Conservation (phyloP, 352 stramenopile genomes). For the Plasmopara viticola region DNA sequence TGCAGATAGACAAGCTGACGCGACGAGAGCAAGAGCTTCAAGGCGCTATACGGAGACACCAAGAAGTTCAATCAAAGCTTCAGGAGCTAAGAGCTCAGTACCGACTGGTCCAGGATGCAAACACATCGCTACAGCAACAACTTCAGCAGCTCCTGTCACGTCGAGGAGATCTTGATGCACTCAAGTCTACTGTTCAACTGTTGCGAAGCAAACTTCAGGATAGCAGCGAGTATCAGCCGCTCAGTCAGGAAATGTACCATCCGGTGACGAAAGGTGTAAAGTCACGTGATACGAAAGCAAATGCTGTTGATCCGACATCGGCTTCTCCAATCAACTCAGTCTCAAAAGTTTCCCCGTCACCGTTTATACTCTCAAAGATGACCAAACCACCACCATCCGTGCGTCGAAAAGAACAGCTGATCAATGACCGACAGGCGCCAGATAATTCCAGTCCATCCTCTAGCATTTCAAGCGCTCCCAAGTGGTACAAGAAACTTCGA, state of each 20-base stretch:
- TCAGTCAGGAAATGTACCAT: background rate
- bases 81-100: slow-evolving; percentile 42
- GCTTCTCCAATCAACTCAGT: slow-evolving; percentile 6
- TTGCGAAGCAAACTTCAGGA: slow-evolving; percentile 24
- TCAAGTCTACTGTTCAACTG: slow-evolving; percentile 52
- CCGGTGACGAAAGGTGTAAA: background rate
- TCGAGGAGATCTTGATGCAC: slow-evolving; percentile 50
- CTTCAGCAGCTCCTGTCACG: slow-evolving; percentile 59
- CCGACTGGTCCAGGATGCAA: slow-evolving; percentile 28
- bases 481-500: slow-evolving; percentile 60
- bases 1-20: slow-evolving; percentile 60
- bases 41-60: slow-evolving; percentile 11
- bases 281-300: background rate
- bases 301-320: background rate
- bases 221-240: slow-evolving; percentile 18
- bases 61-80: slow-evolving; percentile 33
- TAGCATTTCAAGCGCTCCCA: slow-evolving; percentile 32
- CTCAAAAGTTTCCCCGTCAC: slow-evolving; percentile 29
- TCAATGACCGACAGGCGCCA: slow-evolving; percentile 1
- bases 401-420: slow-evolving; percentile 5
- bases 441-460: slow-evolving; percentile 1
- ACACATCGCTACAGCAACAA: slow-evolving; percentile 50
- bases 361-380: slow-evolving; percentile 41
- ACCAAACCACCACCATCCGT: slow-evolving; percentile 30
- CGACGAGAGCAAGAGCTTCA: slow-evolving; percentile 41